Evolutionary conservation across 208 protist genomes (phyloP).

Genomic region (Zelonia costaricensis): DNA sequence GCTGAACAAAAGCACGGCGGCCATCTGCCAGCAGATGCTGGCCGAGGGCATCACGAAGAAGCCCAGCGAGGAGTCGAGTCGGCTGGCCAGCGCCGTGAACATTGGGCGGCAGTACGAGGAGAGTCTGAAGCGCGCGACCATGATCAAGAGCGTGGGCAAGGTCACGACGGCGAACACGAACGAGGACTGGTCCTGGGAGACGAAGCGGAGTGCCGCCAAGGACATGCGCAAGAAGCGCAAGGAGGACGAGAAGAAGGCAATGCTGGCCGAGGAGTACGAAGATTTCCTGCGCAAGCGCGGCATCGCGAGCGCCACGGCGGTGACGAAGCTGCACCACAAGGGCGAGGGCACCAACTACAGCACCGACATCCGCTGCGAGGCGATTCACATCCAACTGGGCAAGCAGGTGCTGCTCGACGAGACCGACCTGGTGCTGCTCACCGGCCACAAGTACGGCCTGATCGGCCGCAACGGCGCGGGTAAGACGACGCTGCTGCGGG

Average conservation of each 20-base stretch:
- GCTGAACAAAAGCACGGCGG: constrained; percentile 30
- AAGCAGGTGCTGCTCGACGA: constrained; percentile 85
- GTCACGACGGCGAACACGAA: constrained; percentile 85
- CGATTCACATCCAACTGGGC: constrained; percentile 90
- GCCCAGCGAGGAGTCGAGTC: constrained; percentile 66
- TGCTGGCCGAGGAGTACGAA: constrained; percentile 88
- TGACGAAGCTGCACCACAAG: constrained; percentile 89
- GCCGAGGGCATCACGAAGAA: constrained; percentile 60
- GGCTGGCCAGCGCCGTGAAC: constrained; percentile 77
- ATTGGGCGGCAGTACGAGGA: constrained; percentile 91
- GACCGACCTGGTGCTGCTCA: constrained; percentile 80
- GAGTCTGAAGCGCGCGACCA: constrained; percentile 76
- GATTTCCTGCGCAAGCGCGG: constrained; percentile 88
- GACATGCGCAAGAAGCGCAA: constrained; percentile 87
- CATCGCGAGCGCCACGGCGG: constrained; percentile 66
- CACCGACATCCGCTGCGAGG: constrained; percentile 86
- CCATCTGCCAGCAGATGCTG: constrained; percentile 65
- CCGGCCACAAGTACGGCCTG: constrained; percentile 95
- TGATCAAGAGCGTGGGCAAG: constrained; percentile 86
- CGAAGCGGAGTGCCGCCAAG: constrained; percentile 86
- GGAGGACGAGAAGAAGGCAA: constrained; percentile 90
- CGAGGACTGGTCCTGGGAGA: constrained; percentile 90
- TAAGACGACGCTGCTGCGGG: constrained; percentile 96
- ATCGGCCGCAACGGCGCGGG: constrained; percentile 95
- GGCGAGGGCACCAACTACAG: constrained; percentile 74